Evolutionary conservation across 106 monocot genomes (phyloP), one percentile per base, ranked within the genome.

Genomic region (Apostasia shenzhenica): DNA sequence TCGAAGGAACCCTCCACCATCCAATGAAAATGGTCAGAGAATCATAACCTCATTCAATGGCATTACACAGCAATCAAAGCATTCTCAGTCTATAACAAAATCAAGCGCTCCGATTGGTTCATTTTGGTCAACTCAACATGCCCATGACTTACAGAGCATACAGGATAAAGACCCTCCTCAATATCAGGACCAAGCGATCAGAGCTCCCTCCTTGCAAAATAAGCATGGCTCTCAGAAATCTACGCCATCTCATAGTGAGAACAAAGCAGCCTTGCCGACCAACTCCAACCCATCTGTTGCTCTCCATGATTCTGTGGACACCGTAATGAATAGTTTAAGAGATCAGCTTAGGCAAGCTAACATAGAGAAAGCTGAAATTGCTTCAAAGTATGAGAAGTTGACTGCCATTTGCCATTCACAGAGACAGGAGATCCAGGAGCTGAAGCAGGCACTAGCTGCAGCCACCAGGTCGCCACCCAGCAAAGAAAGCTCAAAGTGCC

Each of bases 341-440:
- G 86, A 84, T 57, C 83, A 86, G 59, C 70, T 93, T 70, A 93
- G 82, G 76, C 73, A 82, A 76, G 73, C 86, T 38, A 86, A 86
- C 69, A 8, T 76, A 46, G 93, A 89, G 70, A 93, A 93, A 60
- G 70, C 59, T 37, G 86, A 89, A 40, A 83, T 93, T 1, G 82
- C 86, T 45, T 79, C 79, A 12, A 89, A 80, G 58, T 89, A 78
- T 78, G 93, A 93, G 57, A 88, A 93, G 69, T 59, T 86, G 4
- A 73, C 81, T 55, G 72, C 85, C 63, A 86, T 93, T 14, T 93
- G 88, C 60, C 83, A 81, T 42, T 86, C 88, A 37, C 93, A 88
- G 58, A 54, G 80, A 52, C 81, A 83, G 78, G 89, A 93, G 77
- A 89, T 93, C 39, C 83, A 89, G 48, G 86, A 84, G 39, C 67